Evolutionary conservation across 176 grass and related monocot genomes (phyloP).

Genomic region (Avena eriantha): DNA sequence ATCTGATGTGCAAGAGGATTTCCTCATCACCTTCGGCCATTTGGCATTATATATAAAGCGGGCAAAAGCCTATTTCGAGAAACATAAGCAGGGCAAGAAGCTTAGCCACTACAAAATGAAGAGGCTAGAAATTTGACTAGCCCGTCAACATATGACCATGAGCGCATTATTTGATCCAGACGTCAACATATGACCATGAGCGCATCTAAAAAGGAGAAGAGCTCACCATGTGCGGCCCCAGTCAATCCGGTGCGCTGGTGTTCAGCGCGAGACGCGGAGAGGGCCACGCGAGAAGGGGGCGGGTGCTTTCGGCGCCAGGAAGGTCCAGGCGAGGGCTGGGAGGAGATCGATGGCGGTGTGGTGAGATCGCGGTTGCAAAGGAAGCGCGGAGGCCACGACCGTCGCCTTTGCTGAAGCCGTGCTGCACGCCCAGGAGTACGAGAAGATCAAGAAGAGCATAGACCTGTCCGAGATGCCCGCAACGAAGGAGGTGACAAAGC

Average conservation of each 20-base stretch:
- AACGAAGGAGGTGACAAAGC: too few relatives aligned
- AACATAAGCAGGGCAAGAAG: not conserved
- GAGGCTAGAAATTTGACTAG: not conserved
- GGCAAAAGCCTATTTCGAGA: too few relatives aligned
- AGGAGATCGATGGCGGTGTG: not conserved
- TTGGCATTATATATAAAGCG: too few relatives aligned
- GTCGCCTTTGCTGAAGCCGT: too few relatives aligned
- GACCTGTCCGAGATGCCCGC: too few relatives aligned
- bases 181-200: too few relatives aligned
- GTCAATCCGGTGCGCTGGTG: not conserved
- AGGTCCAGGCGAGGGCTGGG: not conserved
- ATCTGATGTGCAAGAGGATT: too few relatives aligned
- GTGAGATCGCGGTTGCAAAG: not conserved
- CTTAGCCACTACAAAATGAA: not conserved
- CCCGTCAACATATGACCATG: too few relatives aligned
- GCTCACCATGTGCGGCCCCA: slow-evolving; percentile 41
- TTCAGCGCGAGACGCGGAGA: not conserved
- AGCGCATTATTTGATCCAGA: too few relatives aligned
- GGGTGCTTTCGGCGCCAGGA: not conserved
- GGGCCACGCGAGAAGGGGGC: not conserved
- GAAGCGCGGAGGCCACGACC: not conserved
- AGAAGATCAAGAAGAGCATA: too few relatives aligned
- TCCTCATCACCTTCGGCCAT: too few relatives aligned
- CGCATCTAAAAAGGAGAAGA: not conserved
- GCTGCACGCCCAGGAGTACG: too few relatives aligned